Conservation (phyloP, 2,329 filamentous ascomycete genomes). For the Xylogone sp. region DNA sequence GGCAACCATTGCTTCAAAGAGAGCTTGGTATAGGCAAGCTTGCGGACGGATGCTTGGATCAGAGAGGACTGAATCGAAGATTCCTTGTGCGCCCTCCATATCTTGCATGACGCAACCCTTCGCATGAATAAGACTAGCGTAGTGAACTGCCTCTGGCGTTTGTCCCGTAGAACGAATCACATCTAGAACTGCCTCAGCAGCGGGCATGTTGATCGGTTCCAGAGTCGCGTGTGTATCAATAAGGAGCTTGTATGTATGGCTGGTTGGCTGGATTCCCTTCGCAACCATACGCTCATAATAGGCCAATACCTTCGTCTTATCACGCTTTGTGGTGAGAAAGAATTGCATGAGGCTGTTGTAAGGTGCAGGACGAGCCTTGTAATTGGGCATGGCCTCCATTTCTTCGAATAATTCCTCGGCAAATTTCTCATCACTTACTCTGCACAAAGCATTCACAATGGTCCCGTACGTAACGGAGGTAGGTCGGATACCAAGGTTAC, state of each 20-base stretch:
- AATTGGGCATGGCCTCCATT: conserved; percentile 98
- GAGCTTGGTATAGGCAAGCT: conserved; percentile 87
- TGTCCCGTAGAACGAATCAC: conserved; percentile 72
- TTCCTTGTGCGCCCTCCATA: conserved; percentile 72
- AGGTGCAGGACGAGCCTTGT: conserved; percentile 93
- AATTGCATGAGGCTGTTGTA: conserved; percentile 99
- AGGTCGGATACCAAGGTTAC: conserved; percentile 83
- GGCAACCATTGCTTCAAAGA: conserved; percentile 96
- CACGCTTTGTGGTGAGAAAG: conserved; percentile 95
- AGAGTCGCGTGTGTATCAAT: conserved; percentile 94
- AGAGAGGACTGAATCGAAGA: conserved; percentile 78
- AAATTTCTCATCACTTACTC: conserved; percentile 95
- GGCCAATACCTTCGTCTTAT: conserved; percentile 85
- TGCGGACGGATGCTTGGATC: conserved; percentile 66
- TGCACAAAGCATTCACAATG: conserved; percentile 94
- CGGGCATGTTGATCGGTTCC: conserved; percentile 78
- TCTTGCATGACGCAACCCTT: conserved; percentile 93
- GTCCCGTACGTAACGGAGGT: conserved; percentile 98
- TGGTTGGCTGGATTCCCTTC: conserved; percentile 82
- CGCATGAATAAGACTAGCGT: conserved; percentile 91
- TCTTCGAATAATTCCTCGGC: conserved; percentile 97
- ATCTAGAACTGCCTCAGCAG: conserved; percentile 79
- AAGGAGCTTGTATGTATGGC: conserved; percentile 95
- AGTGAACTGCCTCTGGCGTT: conserved; percentile 87
- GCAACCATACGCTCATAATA: conserved; percentile 95